These are phyloP conservation scores for Centaurea solstitialis DNA, from an alignment of 129 eudicot genomes.

Conservation along the genomic window DNA sequence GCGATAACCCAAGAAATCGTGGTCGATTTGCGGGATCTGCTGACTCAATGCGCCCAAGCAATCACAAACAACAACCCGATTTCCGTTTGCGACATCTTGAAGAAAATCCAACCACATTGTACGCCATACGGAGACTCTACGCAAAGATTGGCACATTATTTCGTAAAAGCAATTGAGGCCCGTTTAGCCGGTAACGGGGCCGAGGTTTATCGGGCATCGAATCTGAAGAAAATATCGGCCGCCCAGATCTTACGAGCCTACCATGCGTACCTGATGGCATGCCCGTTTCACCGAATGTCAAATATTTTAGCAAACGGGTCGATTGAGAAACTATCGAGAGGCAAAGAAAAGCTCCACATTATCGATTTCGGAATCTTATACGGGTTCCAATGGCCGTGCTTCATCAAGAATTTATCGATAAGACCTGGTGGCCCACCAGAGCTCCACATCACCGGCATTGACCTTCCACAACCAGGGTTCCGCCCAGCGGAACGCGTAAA, in stretches of 20 bases:
- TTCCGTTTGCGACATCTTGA: constrained; percentile 26
- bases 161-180: constrained; percentile 62
- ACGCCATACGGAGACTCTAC: constrained; percentile 55
- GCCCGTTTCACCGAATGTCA: constrained; percentile 55
- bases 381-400: constrained; percentile 79
- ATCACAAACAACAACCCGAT: constrained; percentile 36
- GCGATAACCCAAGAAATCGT: constrained; percentile 24
- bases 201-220: constrained; percentile 36
- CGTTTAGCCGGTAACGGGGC: constrained; percentile 61
- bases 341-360: constrained; percentile 51
- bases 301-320: constrained; percentile 51
- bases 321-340: constrained; percentile 37
- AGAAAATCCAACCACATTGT: constrained; percentile 50
- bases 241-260: constrained; percentile 48
- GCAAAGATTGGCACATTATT: constrained; percentile 55
- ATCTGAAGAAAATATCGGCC: constrained; percentile 29
- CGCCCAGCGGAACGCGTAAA: constrained; percentile 57
- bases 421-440: constrained; percentile 59
- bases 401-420: constrained; percentile 47
- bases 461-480: constrained; percentile 62
- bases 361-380: constrained; percentile 75
- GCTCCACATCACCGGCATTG: constrained; percentile 68
- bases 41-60: constrained; percentile 68
- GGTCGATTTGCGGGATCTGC: constrained; percentile 54
- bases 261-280: constrained; percentile 36